These are phyloP conservation scores for Lachancea fermentati DNA, from an alignment of 805 yeast species.

Conservation along the genomic window DNA sequence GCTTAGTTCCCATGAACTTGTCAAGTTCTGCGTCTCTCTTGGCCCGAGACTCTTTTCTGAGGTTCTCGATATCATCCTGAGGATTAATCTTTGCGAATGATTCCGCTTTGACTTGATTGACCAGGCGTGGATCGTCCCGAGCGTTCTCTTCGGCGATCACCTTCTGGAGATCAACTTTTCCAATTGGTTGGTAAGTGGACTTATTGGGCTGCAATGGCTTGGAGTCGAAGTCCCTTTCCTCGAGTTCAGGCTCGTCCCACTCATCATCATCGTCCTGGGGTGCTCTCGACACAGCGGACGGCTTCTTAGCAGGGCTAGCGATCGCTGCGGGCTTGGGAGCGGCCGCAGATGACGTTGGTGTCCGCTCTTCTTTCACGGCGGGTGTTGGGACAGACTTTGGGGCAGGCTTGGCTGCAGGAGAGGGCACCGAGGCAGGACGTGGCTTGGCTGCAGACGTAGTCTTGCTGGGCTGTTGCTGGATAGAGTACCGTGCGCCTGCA, in stretches of 20 bases:
- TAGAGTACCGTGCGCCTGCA: slow-evolving; percentile 91
- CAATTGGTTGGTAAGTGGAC: slow-evolving; percentile 56
- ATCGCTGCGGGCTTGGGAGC: slow-evolving; percentile 5
- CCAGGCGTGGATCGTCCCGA: slow-evolving; percentile 39
- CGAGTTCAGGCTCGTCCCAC: slow-evolving; percentile 42
- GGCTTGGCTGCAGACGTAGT: slow-evolving; percentile 20
- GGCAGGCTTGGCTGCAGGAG: slow-evolving; percentile 17
- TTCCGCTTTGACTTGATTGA: slow-evolving; percentile 21
- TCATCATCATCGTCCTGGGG: slow-evolving; percentile 34
- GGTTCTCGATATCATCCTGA: slow-evolving; percentile 30
- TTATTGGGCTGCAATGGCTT: slow-evolving; percentile 40
- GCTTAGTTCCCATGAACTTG: slow-evolving; percentile 32
- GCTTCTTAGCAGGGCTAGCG: slow-evolving; percentile 11
- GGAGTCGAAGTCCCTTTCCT: slow-evolving; percentile 44
- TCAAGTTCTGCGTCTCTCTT: slow-evolving; percentile 34
- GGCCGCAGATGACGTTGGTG: neutral
- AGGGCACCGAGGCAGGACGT: slow-evolving; percentile 21
- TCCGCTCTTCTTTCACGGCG: no score
- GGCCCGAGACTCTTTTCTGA: slow-evolving; percentile 32
- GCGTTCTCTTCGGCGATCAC: slow-evolving; percentile 40
- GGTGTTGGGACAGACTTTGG: no score
- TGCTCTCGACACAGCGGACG: slow-evolving; percentile 3
- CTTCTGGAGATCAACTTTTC: slow-evolving; percentile 48
- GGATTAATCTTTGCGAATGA: slow-evolving; percentile 22
- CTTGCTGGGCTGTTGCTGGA: slow-evolving; percentile 34